A percentile compares a stretch with the other conserved stretches of the same genome.
Conservation (phyloP, 805 yeast genomes). For the Ogataea ganodermae region DNA sequence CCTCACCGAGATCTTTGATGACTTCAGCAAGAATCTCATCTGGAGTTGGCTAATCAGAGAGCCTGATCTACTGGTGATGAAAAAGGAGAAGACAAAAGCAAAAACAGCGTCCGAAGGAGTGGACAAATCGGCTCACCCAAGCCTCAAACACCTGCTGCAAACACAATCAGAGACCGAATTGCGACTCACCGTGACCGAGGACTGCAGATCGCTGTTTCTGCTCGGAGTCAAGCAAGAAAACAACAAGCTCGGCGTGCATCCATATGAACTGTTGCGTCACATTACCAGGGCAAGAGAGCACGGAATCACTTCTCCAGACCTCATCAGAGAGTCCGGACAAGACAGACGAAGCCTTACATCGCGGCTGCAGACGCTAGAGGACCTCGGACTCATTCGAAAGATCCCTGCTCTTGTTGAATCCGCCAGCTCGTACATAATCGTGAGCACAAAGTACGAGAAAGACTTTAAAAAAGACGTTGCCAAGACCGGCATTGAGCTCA, state of each 20-base stretch:
- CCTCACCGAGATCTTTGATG: conserved; percentile 28
- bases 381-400: conserved; percentile 49
- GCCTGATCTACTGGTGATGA: conserved; percentile 26
- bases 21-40: conserved; percentile 34
- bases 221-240: conserved; percentile 58
- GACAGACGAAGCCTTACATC: conserved; percentile 71
- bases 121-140: conserved; percentile 11
- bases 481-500: conserved; percentile 21
- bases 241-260: conserved; percentile 54
- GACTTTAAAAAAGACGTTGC: conserved; percentile 18
- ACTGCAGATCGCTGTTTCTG: conserved; percentile 56
- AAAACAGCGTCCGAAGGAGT: background rate
- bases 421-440: conserved; percentile 54
- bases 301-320: conserved; percentile 62
- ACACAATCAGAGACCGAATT: conserved; percentile 16
- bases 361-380: conserved; percentile 57
- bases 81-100: background rate
- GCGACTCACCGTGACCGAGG: conserved; percentile 47
- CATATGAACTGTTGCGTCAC: conserved; percentile 56
- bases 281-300: conserved; percentile 56
- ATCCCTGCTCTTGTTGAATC: conserved; percentile 41
- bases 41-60: conserved; percentile 41
- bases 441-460: conserved; percentile 47
- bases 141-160: conserved; percentile 8
- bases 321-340: conserved; percentile 60